Evolutionary conservation across 2,329 filamentous ascomycete species (phyloP), one percentile per base, ranked within the genome.

Genomic region (Periglandula ipomoeae): DNA sequence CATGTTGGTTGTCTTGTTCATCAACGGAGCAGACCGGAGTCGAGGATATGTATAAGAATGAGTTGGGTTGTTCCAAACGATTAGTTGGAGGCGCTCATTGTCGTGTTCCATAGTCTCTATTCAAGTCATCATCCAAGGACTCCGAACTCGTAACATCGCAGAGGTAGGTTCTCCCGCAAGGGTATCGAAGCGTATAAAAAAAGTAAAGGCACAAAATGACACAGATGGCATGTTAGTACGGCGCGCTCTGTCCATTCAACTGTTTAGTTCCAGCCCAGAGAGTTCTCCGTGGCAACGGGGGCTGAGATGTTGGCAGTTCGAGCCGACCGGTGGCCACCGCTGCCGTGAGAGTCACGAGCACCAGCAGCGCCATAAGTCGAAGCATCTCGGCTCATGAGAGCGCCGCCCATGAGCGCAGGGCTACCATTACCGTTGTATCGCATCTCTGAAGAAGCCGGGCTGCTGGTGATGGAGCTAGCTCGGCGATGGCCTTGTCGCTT

Each of bases 221-320:
- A 56, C 51, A 59, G 46, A 56, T 48, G 44, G 35, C 42, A 52
- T 37, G 40, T 24, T 30, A 7, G 22, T 41, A 50, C 44, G 23
- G 30, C 6, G 32, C 17, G 22, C 20, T n/a, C 17, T 32, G 17
- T 17, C 9, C 22, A 23, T 23, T 52, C 20, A n/a, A 24, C 26
- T 47, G 30, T 55, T 66, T 55, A 96, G 73, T 94, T 95, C 90
- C 90, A 96, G 60, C 90, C 90, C 56, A 96, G 79, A 46, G 89
- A 95, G 76, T 96, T 96, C 73, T 94, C 89, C 3, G 89, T 85
- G 66, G 90, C 90, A 54, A 95, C 86, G 3, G 90, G 90, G 30
- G 88, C 87, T 53, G 87, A 94, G 64, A 96, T 95, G 67, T 84
- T 74, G 39, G 76, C 75, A 3, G 76, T 79, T 43, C 78, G 73